These are phyloP conservation scores for Forsythia viridissima DNA, from an alignment of 257 asterid genomes.

Conservation along the genomic window DNA sequence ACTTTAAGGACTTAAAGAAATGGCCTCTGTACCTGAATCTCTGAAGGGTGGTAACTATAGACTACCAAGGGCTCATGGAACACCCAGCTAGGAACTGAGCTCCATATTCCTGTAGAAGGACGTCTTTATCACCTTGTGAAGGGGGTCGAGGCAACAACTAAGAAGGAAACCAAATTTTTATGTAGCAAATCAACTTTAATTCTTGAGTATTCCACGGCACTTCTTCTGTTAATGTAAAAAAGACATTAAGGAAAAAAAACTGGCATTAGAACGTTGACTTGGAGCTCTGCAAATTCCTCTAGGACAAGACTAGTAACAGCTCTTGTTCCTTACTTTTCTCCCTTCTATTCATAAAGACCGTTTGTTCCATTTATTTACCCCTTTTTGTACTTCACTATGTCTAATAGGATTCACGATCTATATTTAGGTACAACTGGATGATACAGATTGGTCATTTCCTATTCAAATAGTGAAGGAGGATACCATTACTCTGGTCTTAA, in stretches of 20 bases:
- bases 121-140: background rate
- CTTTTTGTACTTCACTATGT: background rate
- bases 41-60: background rate
- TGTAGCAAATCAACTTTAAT: background rate
- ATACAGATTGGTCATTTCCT: conserved; percentile 96
- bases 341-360: background rate
- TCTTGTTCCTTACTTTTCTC: background rate
- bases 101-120: background rate
- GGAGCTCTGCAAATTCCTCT: conserved; percentile 14
- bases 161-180: background rate
- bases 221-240: background rate
- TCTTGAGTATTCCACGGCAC: background rate
- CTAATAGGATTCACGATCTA: conserved; percentile 18
- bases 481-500: conserved; percentile 63
- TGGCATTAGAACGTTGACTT: background rate
- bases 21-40: background rate
- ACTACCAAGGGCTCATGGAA: background rate
- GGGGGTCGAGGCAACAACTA: background rate
- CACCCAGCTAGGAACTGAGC: conserved; percentile 1
- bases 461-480: conserved; percentile 86
- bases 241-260: background rate
- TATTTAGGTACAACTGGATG: conserved; percentile 72
- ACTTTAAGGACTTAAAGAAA: background rate
- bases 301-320: background rate
- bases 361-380: background rate